A percentile compares a stretch with the other conserved stretches of the same genome.
These are phyloP conservation scores for Amoebophrya sp. DNA, from an alignment of 169 alveolate genomes.

Conservation along the genomic window DNA sequence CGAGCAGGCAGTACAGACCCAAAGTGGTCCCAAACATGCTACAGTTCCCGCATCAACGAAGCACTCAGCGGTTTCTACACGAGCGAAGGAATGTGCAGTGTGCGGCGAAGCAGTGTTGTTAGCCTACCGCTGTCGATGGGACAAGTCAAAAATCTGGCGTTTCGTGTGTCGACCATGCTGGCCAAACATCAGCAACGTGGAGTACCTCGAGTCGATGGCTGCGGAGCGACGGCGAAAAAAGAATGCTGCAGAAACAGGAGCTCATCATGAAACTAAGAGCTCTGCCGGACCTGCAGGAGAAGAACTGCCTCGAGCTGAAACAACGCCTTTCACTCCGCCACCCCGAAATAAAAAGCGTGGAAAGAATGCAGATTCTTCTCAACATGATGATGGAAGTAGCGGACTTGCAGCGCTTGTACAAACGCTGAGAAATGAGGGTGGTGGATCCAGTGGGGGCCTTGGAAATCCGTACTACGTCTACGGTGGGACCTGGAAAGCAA, in stretches of 20 bases:
- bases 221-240: not conserved
- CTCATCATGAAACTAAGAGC: not conserved
- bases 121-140: not conserved
- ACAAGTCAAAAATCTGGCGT: not conserved
- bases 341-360: no score
- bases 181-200: not conserved
- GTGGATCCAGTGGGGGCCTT: not conserved
- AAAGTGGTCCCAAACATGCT: not conserved
- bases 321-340: not conserved
- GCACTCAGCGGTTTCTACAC: no score
- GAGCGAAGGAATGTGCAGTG: not conserved
- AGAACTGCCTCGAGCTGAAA: not conserved
- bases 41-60: not conserved
- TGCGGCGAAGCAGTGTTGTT: not conserved
- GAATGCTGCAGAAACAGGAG: not conserved
- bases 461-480: not conserved
- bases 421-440: not conserved
- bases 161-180: slow-evolving; percentile 20
- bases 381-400: not conserved
- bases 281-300: not conserved
- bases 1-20: not conserved
- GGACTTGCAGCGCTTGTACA: not conserved
- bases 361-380: not conserved
- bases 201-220: not conserved
- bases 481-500: slow-evolving; percentile 18